Conservation (phyloP, 2,329 filamentous ascomycete species). For the Chalaropsis ovoidea region DNA sequence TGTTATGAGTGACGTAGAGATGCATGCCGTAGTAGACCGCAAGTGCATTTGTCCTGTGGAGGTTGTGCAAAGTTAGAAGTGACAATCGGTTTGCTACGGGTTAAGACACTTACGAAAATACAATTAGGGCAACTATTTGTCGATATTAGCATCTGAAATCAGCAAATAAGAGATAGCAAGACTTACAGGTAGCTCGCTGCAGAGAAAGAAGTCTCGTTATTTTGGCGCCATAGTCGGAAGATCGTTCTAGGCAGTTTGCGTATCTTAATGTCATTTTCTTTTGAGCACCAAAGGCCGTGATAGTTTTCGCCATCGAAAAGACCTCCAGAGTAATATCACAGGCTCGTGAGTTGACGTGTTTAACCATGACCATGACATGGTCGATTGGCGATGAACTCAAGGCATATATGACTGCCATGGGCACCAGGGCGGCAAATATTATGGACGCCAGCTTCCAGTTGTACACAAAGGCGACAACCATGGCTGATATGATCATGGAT, state of each 20-base stretch:
- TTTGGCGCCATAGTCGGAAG: conserved; percentile 30
- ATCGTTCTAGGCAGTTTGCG: conserved; percentile 32
- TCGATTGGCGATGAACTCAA: conserved; percentile 32
- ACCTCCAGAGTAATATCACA: conserved; percentile 36
- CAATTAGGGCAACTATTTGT: conserved; percentile 18
- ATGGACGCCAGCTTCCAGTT: conserved; percentile 45
- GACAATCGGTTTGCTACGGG: neutral
- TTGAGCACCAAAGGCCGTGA: conserved; percentile 37
- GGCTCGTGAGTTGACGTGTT: conserved; percentile 34
- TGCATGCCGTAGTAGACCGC: conserved; percentile 28
- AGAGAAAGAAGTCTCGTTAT: conserved; percentile 28
- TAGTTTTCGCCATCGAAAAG: conserved; percentile 36
- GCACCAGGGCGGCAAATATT: conserved; percentile 38
- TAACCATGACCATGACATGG: conserved; percentile 31
- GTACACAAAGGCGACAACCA: conserved; percentile 43
- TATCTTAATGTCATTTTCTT: conserved; percentile 33
- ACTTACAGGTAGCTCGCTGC: conserved; percentile 28
- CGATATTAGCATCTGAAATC: neutral
- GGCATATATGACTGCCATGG: conserved; percentile 33
- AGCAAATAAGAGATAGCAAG: neutral
- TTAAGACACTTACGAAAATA: conserved; percentile 17
- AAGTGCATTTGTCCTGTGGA: conserved; percentile 27
- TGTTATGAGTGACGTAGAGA: conserved; percentile 27
- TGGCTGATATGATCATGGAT: conserved; percentile 36
- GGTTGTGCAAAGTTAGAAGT: neutral